These are phyloP conservation scores for Cornus suecica DNA, from an alignment of 148 eudicot species.

Conservation along the genomic window DNA sequence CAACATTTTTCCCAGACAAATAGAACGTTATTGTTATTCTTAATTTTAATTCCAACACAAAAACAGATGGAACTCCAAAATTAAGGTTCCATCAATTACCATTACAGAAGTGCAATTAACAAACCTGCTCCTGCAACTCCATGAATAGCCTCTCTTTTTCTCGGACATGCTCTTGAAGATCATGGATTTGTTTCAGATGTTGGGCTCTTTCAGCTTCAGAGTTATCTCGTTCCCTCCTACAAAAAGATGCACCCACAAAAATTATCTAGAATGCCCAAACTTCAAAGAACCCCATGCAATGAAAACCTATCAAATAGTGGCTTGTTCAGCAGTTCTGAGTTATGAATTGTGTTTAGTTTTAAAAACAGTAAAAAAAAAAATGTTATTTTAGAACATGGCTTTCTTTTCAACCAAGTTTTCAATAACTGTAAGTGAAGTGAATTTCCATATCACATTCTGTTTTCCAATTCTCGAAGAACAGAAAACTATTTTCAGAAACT, in stretches of 20 bases:
- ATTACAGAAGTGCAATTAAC: slow-evolving; percentile 5
- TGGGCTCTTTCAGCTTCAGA: slow-evolving; percentile 92
- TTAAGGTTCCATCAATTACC: background rate
- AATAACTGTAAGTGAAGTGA: too few relatives aligned
- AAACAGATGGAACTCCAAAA: background rate
- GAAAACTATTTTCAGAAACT: too few relatives aligned
- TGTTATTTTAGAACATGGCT: too few relatives aligned
- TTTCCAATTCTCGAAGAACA: too few relatives aligned
- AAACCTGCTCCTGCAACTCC: slow-evolving; percentile 97
- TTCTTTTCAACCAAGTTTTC: too few relatives aligned
- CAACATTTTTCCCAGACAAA: background rate
- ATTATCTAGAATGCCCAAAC: slow-evolving; percentile 11
- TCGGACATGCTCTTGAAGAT: slow-evolving; percentile 86
- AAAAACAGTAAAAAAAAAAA: too few relatives aligned
- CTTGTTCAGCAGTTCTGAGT: background rate
- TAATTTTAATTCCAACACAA: background rate
- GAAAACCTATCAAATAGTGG: background rate
- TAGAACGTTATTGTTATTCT: background rate
- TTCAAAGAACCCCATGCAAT: background rate
- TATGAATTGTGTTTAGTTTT: too few relatives aligned
- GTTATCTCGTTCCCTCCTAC: slow-evolving; percentile 86
- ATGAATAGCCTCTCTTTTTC: slow-evolving; percentile 79
- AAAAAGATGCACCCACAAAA: background rate
- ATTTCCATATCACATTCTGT: too few relatives aligned
- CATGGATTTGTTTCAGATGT: slow-evolving; percentile 82